Evolutionary conservation across 176 grass and related monocot species (phyloP).

Genomic region (Ananas comosus): DNA sequence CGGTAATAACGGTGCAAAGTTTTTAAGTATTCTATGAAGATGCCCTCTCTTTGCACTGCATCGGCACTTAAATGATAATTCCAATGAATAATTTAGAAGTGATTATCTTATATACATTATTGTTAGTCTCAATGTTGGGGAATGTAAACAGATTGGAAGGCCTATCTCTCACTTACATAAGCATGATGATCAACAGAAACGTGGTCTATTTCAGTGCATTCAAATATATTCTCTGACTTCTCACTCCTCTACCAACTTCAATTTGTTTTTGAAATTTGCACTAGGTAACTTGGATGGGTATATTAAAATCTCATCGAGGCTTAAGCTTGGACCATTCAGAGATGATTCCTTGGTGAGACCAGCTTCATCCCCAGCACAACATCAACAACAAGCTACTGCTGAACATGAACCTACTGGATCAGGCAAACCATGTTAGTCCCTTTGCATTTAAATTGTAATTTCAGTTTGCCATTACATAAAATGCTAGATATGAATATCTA

Average conservation of each 20-base stretch:
- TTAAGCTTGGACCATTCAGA: slow-evolving; percentile 81
- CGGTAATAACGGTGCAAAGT: neutral
- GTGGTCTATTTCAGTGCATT: neutral
- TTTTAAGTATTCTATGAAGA: no score
- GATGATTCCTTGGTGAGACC: slow-evolving; percentile 38
- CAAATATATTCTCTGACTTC: neutral
- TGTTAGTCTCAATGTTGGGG: neutral
- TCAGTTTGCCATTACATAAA: neutral
- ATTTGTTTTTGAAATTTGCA: slow-evolving; percentile 7
- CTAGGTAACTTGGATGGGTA: slow-evolving; percentile 69
- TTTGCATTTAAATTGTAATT: slow-evolving; percentile 12
- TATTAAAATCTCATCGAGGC: slow-evolving; percentile 54
- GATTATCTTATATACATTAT: slow-evolving; percentile 3
- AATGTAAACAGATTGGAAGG: no score
- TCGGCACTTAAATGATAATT: neutral
- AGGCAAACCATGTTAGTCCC: slow-evolving; percentile 45
- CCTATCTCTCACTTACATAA: neutral
- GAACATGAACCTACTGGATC: slow-evolving; percentile 69
- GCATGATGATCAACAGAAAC: no score
- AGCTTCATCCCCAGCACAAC: slow-evolving; percentile 15
- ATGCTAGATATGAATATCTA: neutral
- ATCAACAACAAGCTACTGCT: slow-evolving; percentile 50
- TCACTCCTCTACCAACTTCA: neutral
- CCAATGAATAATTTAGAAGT: neutral
- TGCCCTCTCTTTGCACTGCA: no score